Conservation (phyloP, 805 yeast species). For the Wickerhamomyces tratensis region DNA sequence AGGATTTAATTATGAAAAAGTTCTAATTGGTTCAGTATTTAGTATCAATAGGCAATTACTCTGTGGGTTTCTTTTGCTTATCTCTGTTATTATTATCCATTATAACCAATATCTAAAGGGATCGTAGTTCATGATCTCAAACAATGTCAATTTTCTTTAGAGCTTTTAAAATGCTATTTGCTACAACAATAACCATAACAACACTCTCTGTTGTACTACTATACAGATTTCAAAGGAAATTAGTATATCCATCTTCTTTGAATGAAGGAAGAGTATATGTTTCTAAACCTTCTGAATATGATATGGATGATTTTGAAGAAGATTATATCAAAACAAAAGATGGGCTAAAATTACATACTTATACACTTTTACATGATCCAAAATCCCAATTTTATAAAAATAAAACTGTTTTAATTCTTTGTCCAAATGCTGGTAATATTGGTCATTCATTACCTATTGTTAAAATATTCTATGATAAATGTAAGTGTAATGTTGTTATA, state of each 20-base stretch:
- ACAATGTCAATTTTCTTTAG: constrained; percentile 1
- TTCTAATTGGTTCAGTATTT: too few species aligned
- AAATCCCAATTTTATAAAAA: constrained; percentile 29
- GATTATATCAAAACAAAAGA: constrained; percentile 57
- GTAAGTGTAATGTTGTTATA: constrained; percentile 70
- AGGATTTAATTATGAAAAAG: too few species aligned
- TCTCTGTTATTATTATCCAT: too few species aligned
- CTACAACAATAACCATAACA: constrained; percentile 34
- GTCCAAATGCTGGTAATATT: constrained; percentile 95
- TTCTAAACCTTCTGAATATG: constrained; percentile 67
- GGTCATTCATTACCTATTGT: constrained; percentile 86
- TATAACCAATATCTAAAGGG: too few species aligned
- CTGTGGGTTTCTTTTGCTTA: too few species aligned
- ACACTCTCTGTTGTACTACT: constrained; percentile 38
- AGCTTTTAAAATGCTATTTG: constrained; percentile 26
- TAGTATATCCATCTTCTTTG: constrained; percentile 79
- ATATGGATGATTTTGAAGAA: constrained; percentile 50
- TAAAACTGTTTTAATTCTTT: constrained; percentile 67
- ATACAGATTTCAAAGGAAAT: constrained; percentile 49
- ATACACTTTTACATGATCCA: constrained; percentile 42
- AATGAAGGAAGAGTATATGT: constrained; percentile 66
- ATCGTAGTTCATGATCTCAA: too few species aligned
- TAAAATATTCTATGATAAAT: constrained; percentile 47
- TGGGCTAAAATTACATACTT: constrained; percentile 59
- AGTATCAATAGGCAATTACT: too few species aligned